Evolutionary conservation across 2,329 filamentous ascomycete species (phyloP).

Genomic region (Elsinoe australis): DNA sequence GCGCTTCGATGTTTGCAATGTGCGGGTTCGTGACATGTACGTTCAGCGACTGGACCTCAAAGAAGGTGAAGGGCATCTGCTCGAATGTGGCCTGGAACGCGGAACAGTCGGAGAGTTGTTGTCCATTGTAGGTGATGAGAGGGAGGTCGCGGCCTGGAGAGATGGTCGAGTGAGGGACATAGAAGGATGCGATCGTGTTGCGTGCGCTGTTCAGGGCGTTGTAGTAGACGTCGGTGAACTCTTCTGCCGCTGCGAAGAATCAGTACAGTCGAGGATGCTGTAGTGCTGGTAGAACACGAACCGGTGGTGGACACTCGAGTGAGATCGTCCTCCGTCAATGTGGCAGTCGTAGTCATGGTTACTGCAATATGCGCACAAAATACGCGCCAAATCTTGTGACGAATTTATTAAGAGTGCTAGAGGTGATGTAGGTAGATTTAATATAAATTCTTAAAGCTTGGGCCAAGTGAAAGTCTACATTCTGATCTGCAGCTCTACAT

Average conservation of each 20-base stretch:
- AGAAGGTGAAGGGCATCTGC: conserved; percentile 56
- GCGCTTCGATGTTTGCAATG: conserved; percentile 44
- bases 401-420: too few species aligned
- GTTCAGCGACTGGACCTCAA: conserved; percentile 69
- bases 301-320: conserved; percentile 20
- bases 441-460: conserved; percentile 16
- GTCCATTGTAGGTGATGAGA: conserved; percentile 75
- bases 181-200: conserved; percentile 57
- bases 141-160: conserved; percentile 48
- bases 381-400: background rate
- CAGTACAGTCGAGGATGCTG: background rate
- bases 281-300: background rate
- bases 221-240: conserved; percentile 70
- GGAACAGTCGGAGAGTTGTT: conserved; percentile 52
- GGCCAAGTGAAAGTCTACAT: conserved; percentile 7
- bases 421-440: too few species aligned
- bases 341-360: background rate
- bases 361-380: background rate
- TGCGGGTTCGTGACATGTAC: conserved; percentile 66
- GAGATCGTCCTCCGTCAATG: conserved; percentile 18
- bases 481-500: too few species aligned
- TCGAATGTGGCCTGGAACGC: conserved; percentile 63
- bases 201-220: conserved; percentile 57
- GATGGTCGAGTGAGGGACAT: conserved; percentile 52
- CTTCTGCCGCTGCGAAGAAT: conserved; percentile 49